Base-by-base conservation (phyloP, 352 stramenopile genomes). In the Globisporangium paddicum region DNA sequence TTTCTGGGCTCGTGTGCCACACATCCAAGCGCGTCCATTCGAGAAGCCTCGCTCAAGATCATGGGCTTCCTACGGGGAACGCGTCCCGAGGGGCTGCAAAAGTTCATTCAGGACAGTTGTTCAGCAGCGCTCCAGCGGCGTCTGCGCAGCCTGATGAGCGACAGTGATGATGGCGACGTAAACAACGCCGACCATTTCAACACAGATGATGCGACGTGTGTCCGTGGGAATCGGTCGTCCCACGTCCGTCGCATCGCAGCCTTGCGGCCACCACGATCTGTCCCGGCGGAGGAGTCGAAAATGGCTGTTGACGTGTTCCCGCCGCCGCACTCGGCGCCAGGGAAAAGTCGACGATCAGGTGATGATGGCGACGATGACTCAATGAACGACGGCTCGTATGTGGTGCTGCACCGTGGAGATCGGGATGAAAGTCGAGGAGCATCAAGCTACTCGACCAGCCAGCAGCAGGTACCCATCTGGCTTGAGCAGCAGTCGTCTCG, bases 161-260 rank as follows among this genome's bases (percentile, higher is more conserved):
- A 58, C 14, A 63, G 72, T 21, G 72, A 84, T n/a, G 61, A 64
- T 2, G 68, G 82, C 14, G 63, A 63, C 3, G 64, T 62, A 8
- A 85, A 81, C 42, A 79, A 79, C 41, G 67, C 71, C 0, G 74
- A 90, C 38, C 73, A 87, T 42, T 86, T 86, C 30, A 73, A 76
- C 5, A 76, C 66, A 0, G 70, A 83, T 16, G 62, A 83, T 48
- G 58, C 74, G 5, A 90, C 75, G 0, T 82, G 79, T 48, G 75
- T 93, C 14, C 75, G 81, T 9, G 82, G 81, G 0, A 90, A 77
- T 69, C 81, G 81, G 0, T 74, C 78, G 5, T 93, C 83, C 3
- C 83, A 93, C 26, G 76, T 93, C 10, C 74, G 81, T 1, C 78
- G 83, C 8, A 75, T 93, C 40, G 81, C 83, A 8, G 83, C 83